Base-by-base conservation (phyloP, 2,329 filamentous ascomycete genomes). In the Venturiaceae sp. region DNA sequence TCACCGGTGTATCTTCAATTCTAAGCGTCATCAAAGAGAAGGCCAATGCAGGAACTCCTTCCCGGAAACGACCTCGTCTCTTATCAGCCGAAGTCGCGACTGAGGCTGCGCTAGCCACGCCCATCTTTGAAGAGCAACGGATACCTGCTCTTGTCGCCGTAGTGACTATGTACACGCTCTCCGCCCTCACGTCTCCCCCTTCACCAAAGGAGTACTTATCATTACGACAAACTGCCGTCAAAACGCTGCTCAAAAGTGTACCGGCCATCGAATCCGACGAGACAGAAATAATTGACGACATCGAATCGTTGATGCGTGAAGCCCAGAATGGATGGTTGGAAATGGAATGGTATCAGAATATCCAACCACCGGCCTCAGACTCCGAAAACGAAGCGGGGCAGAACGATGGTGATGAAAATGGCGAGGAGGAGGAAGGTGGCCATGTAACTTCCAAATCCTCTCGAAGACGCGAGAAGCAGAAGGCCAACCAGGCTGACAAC, bases 1-100 rank as follows among this genome's bases (percentile, higher is more conserved):
- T 89, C 53, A 86, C 88, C 0, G 90, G 88, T 1, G 79, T 91
- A 55, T 86, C 75, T 28, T 79, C 75, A 3, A 87, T 75, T 72
- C 65, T 80, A 2, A 71, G 70, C 9, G 63, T 72, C 53, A 1
- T 55, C 26, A 52, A 55, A 19, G 54, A 53, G 26, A 21, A 30
- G 32, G 32, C 28, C 9, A 32, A 47, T 33, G 50, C n/a, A 36
- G n/a, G 32, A n/a, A 34, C 36, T 26, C 21, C 19, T 75, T 75
- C 55, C 68, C 77, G 59, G 75, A 83, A 62, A 71, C 75, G 58
- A 80, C 79, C 80, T 68, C 78, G 6, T 50, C 44, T 50, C 66
- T 75, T 52, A 68, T 71, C 41, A 75, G 58, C 65, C 9, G 46
- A 58, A 1, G 11, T 46, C 60, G 3, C 59, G 30, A 23, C 16